Conservation (phyloP, 805 yeast species). For the Naumovozyma dairenensis region DNA sequence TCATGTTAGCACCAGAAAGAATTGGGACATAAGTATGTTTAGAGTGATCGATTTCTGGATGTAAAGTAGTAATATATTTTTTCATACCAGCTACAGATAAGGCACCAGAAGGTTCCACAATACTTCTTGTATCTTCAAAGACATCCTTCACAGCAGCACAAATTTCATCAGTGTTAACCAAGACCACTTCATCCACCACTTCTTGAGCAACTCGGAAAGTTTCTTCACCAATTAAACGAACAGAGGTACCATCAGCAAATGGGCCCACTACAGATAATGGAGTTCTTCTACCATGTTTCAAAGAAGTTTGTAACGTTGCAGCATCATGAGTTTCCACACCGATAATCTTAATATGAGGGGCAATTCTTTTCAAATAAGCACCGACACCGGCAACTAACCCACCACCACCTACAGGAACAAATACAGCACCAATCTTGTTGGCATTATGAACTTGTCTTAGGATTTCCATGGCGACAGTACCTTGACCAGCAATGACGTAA, state of each 20-base stretch:
- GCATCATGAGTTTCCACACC: constrained; percentile 97
- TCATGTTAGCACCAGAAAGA: constrained; percentile 95
- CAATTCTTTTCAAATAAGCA: constrained; percentile 82
- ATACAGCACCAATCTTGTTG: constrained; percentile 72
- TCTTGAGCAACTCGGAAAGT: constrained; percentile 73
- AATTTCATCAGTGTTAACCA: constrained; percentile 84
- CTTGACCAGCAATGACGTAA: constrained; percentile 96
- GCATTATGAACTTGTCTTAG: constrained; percentile 66
- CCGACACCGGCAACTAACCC: constrained; percentile 90
- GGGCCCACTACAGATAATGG: constrained; percentile 71
- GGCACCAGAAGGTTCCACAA: constrained; percentile 97
- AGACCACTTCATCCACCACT: constrained; percentile 79
- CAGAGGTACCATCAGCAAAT: constrained; percentile 98
- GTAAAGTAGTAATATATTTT: constrained; percentile 51
- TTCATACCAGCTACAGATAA: constrained; percentile 91
- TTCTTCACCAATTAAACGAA: constrained; percentile 79
- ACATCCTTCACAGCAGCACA: constrained; percentile 96
- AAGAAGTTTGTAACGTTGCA: constrained; percentile 74
- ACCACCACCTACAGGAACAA: constrained; percentile 95
- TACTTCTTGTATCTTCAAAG: constrained; percentile 88
- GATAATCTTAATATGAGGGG: constrained; percentile 93
- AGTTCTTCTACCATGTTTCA: constrained; percentile 45
- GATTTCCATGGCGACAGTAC: constrained; percentile 90
- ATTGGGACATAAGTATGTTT: constrained; percentile 70
- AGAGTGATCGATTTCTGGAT: constrained; percentile 64